Base-by-base conservation (phyloP, 1,284 basidiomycete species). In the Ustilago vetiveriae region DNA sequence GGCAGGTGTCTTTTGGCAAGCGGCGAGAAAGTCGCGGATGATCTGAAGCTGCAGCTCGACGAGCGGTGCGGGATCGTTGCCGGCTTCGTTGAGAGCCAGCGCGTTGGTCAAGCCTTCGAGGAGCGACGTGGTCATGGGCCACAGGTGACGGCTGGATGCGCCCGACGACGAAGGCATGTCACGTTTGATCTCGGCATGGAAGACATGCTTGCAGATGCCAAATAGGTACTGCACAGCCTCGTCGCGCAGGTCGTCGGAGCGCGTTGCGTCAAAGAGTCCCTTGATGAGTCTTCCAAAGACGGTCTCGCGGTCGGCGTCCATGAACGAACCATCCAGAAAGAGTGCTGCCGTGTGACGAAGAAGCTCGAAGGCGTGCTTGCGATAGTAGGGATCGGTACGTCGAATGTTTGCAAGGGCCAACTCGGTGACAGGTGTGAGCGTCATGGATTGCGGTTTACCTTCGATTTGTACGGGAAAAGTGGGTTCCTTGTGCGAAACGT, bases 261-360 rank as follows among this genome's bases (percentile, higher is more conserved):
- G 87, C 3, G 90, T 84, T 0, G 91, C 89, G 67, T 93, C 90
- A 75, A 92, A 92, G 23, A 94, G 82, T 13, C 90, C 91, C 43
- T 76, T 82, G 45, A 95, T 82, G 44, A 88, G 86, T 65, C 84
- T 84, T 11, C 89, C 84, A 76, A 94, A 92, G 6, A 89, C 85
- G 19, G 88, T 85, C 74, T 93, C 90, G 30, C 88, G 85, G 66
- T 92, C 91, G n/a, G 86, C 85, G 27, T 78, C 72, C 33, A 54
- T 63, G 24, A 73, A 66, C 17, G 59, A 54, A 82, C 94, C 89
- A 62, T 90, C 86, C 32, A 96, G 83, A 36, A 94, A 86, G 37
- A 90, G 84, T 21, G 88, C 88, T 21, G 91, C 83, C 37, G 89
- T 89, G 60, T 87, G 87, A 81, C 93, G 90, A 24, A 98, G 84